Evolutionary conservation across 2,329 filamentous ascomycete species (phyloP).

Genomic region (Apiospora arundinis): DNA sequence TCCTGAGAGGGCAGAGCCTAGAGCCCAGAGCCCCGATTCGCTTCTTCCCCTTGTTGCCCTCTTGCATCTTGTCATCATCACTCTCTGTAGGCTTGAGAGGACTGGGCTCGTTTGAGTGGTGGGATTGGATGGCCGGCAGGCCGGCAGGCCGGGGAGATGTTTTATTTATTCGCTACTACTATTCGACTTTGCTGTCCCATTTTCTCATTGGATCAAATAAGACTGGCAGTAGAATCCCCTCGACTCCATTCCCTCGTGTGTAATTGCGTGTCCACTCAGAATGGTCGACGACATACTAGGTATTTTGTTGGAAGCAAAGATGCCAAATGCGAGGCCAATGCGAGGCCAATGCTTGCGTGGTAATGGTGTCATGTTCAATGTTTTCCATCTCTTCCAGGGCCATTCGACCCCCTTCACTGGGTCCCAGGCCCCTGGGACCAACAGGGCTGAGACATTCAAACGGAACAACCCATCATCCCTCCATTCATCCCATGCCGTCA

Average conservation of each 20-base stretch:
- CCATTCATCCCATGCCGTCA: neutral
- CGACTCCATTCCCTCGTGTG: neutral
- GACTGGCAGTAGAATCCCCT: neutral
- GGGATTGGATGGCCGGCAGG: neutral
- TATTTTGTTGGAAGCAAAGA: neutral
- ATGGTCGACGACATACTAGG: neutral
- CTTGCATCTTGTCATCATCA: neutral
- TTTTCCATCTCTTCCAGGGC: neutral
- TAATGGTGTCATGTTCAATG: neutral
- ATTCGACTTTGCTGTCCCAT: neutral
- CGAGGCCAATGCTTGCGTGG: constrained; percentile 16
- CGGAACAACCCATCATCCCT: constrained; percentile 4
- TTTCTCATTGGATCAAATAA: neutral
- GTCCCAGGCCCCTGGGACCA: constrained; percentile 2
- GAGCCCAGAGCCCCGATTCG: no score
- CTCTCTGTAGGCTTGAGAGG: neutral
- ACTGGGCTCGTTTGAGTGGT: neutral
- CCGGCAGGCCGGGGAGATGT: no score
- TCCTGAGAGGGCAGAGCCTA: neutral
- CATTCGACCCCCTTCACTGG: neutral
- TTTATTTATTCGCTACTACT: neutral
- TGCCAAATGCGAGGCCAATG: constrained; percentile 7
- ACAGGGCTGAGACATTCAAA: constrained; percentile 5
- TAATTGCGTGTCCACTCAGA: constrained; percentile 9
- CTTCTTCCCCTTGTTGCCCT: neutral